A percentile compares a stretch with the other conserved stretches of the same genome.
These are phyloP conservation scores for Canna indica DNA, from an alignment of 176 grass and related monocot species.

Conservation along the genomic window DNA sequence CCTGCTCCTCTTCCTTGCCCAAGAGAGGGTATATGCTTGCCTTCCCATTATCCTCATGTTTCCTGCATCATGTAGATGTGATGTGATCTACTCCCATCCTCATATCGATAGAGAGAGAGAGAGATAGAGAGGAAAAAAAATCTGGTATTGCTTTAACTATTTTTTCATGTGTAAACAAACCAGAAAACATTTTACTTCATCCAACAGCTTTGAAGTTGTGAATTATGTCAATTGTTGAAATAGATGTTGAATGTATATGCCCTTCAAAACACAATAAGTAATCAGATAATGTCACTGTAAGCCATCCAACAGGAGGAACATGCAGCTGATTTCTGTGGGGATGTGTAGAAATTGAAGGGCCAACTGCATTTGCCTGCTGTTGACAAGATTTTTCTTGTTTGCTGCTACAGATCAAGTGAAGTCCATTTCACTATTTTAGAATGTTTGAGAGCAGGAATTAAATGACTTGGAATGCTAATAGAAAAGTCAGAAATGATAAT, in stretches of 20 bases:
- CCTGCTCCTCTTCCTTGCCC: conserved; percentile 7
- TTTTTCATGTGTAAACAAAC: neutral
- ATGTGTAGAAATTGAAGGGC: neutral
- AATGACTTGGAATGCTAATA: too few relatives aligned
- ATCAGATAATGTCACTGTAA: neutral
- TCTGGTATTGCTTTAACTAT: too few relatives aligned
- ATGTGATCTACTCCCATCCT: too few relatives aligned
- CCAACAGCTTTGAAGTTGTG: conserved; percentile 53
- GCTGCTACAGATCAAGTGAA: too few relatives aligned
- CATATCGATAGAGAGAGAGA: too few relatives aligned
- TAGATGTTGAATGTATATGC: neutral
- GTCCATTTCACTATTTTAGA: too few relatives aligned
- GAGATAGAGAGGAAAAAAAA: too few relatives aligned
- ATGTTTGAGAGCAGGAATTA: too few relatives aligned
- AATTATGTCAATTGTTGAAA: neutral
- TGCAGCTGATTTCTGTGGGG: neutral
- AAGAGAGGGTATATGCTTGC: neutral
- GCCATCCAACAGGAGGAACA: neutral
- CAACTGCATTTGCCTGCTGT: too few relatives aligned
- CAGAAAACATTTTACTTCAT: conserved; percentile 33
- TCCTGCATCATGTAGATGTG: neutral
- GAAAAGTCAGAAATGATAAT: too few relatives aligned
- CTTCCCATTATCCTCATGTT: neutral
- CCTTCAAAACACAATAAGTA: neutral
- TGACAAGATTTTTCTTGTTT: too few relatives aligned